Percentiles rank a stretch among this genome's conserved stretches.
These are phyloP conservation scores for Musa beccarii DNA, from an alignment of 176 grass and related monocot genomes.

Conservation along the genomic window DNA sequence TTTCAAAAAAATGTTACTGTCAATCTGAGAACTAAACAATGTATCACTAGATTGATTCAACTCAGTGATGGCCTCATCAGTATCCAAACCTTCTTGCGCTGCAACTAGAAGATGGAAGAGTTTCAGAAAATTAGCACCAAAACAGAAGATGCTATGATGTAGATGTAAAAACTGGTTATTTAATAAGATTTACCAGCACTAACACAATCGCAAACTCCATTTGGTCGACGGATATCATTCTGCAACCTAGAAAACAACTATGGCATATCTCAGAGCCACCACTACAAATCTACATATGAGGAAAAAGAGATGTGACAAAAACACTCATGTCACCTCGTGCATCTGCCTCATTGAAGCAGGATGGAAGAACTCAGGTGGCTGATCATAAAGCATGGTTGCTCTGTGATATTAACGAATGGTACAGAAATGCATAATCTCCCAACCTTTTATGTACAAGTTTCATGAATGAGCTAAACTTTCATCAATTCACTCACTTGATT, in stretches of 20 bases:
- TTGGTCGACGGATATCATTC: slow-evolving; percentile 47
- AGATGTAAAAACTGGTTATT: slow-evolving; percentile 20
- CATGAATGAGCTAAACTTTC: slow-evolving; percentile 6
- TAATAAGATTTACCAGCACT: slow-evolving; percentile 48
- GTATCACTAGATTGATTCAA: slow-evolving; percentile 20
- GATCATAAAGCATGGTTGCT: slow-evolving; percentile 88
- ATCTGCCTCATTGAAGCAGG: slow-evolving; percentile 67
- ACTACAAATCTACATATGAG: slow-evolving; percentile 13
- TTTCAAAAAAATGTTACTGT: slow-evolving; percentile 53
- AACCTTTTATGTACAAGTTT: not conserved
- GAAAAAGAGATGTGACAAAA: not conserved
- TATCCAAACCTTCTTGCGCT: not conserved
- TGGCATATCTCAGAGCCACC: slow-evolving; percentile 27
- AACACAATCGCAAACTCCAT: slow-evolving; percentile 61
- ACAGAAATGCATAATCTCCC: not conserved
- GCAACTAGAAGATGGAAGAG: not conserved
- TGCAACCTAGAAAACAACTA: slow-evolving; percentile 84
- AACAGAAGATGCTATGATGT: not conserved
- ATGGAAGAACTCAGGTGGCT: slow-evolving; percentile 94
- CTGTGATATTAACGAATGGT: slow-evolving; percentile 33
- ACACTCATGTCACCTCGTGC: slow-evolving; percentile 53
- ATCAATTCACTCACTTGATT: slow-evolving; percentile 54
- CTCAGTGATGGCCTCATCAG: not conserved
- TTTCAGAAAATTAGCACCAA: not conserved
- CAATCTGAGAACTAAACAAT: slow-evolving; percentile 36